Conservation (phyloP, 140 eudicot genomes). For the Cichorium intybus region DNA sequence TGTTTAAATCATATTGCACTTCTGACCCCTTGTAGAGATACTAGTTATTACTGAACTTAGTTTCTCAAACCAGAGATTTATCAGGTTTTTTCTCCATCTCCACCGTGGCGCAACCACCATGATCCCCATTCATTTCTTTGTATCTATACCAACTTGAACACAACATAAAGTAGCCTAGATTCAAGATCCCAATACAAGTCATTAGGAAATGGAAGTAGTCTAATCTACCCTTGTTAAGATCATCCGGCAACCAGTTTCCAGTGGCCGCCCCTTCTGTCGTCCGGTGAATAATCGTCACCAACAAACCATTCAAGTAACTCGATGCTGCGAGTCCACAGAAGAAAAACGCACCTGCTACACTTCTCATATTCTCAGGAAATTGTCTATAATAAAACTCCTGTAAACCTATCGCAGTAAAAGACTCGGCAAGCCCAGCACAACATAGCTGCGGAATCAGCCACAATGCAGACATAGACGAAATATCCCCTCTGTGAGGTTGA, state of each 20-base stretch:
- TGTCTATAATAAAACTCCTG: conserved; percentile 86
- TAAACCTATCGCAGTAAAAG: conserved; percentile 59
- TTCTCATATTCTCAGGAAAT: conserved; percentile 95
- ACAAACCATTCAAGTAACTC: conserved; percentile 53
- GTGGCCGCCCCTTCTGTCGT: conserved; percentile 36
- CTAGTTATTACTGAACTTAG: no score
- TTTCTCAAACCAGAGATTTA: conserved; percentile 26
- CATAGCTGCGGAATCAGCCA: conserved; percentile 63
- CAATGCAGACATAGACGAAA: conserved; percentile 68
- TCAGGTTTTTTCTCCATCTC: conserved; percentile 34
- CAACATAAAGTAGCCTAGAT: conserved; percentile 46
- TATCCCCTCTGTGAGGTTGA: conserved; percentile 39
- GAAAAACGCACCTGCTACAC: conserved; percentile 66
- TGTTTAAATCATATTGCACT: no score
- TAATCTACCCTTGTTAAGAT: conserved; percentile 71
- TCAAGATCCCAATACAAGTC: conserved; percentile 40
- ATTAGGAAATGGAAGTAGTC: conserved; percentile 61
- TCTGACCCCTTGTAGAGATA: no score
- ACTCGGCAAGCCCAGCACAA: conserved; percentile 64
- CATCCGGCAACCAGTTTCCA: conserved; percentile 90
- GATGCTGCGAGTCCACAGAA: conserved; percentile 65
- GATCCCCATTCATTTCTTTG: conserved; percentile 30
- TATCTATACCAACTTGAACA: conserved; percentile 63
- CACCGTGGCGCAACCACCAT: not conserved
- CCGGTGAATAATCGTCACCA: conserved; percentile 59